Conservation (phyloP, 192 early-diverging fungal genomes). For the Entomortierella chlamydospora region DNA sequence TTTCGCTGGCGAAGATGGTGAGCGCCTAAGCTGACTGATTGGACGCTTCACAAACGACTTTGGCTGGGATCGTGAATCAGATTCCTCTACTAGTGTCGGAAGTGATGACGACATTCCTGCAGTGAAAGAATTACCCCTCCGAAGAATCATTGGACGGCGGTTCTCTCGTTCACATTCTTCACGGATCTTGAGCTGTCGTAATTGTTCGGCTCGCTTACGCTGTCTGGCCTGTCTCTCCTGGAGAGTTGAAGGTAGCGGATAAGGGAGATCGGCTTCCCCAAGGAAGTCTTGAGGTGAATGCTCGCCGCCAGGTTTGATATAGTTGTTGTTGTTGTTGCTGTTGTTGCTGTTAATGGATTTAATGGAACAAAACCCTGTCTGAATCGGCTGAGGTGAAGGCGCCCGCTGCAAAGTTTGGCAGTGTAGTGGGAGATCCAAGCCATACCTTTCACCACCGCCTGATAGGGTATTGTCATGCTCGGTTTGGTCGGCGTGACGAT, state of each 20-base stretch:
- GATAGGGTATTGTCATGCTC: too few relatives aligned
- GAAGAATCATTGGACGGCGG: too few relatives aligned
- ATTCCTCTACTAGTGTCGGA: neutral
- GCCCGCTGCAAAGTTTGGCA: too few relatives aligned
- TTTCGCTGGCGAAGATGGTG: neutral
- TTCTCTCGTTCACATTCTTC: constrained; percentile 43
- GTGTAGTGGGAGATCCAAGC: neutral
- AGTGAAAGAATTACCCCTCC: constrained; percentile 24
- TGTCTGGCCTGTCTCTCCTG: constrained; percentile 42
- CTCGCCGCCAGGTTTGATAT: constrained; percentile 14
- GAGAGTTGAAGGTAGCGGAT: constrained; percentile 36
- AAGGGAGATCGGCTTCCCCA: constrained; percentile 46
- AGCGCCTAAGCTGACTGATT: neutral
- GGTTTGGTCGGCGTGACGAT: neutral
- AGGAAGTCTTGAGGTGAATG: constrained; percentile 41
- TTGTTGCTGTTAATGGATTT: too few relatives aligned
- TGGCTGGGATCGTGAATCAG: too few relatives aligned
- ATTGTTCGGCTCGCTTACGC: constrained; percentile 43
- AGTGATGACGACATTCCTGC: constrained; percentile 9
- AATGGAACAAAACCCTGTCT: constrained; percentile 38
- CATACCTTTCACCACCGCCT: neutral
- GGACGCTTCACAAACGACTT: neutral
- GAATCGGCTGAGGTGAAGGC: constrained; percentile 21
- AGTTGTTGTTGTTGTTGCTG: constrained; percentile 1
- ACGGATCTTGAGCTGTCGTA: constrained; percentile 35